Percentiles rank a stretch among this genome's conserved stretches.
phyloP scores from a whole-genome alignment of 768 basidiomycete genomes.

The Agrocybe chaxingu region DNA sequence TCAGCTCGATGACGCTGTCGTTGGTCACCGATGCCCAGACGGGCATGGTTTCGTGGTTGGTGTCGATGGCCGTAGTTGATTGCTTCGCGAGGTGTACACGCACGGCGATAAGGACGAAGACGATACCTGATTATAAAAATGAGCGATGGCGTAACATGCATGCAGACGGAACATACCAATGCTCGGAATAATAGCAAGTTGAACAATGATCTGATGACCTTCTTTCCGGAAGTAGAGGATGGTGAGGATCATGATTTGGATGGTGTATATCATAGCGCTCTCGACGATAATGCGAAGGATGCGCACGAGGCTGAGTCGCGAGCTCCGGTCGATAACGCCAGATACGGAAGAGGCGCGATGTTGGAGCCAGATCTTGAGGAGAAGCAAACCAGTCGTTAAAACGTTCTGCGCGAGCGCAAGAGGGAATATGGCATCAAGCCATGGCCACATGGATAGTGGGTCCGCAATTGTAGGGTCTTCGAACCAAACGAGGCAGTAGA shows the following conservation, averaged over 20 bases:
- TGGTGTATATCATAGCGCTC: conserved; percentile 22
- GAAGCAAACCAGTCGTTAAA: conserved; percentile 25
- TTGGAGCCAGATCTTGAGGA: conserved; percentile 23
- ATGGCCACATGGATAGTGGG: conserved; percentile 6
- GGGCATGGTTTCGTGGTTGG: conserved; percentile 9
- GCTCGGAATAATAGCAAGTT: conserved; percentile 20
- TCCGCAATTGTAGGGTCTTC: conserved; percentile 9
- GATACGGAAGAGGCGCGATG: conserved; percentile 18
- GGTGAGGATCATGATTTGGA: conserved; percentile 19
- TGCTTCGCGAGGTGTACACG: conserved; percentile 13
- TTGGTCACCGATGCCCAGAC: conserved; percentile 8
- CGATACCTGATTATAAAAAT: conserved; percentile 11
- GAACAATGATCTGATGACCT: conserved; percentile 17
- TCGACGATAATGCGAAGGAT: conserved; percentile 20
- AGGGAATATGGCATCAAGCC: conserved; percentile 23
- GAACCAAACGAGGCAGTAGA: conserved; percentile 23
- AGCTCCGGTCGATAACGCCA: conserved; percentile 14
- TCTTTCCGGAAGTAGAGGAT: conserved; percentile 14
- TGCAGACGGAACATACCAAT: conserved; percentile 11
- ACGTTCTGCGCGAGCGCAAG: conserved; percentile 24
- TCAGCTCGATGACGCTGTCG: conserved; percentile 8
- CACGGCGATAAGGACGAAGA: conserved; percentile 20
- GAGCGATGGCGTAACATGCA: neutral
- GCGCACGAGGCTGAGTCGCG: conserved; percentile 10
- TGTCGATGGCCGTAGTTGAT: conserved; percentile 2